These are phyloP conservation scores for Triticum aestivum DNA, from an alignment of 176 grass and related monocot genomes.

Conservation along the genomic window IWGSC_CS_RefSeq_v2.1 NC_057803.1:158299634-158300133, in stretches of 20 bases:
- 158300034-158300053: too few relatives aligned
- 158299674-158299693: constrained; percentile 35
- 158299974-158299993: too few relatives aligned
- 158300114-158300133: too few relatives aligned
- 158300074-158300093: too few relatives aligned
- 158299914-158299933: background rate
- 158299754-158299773: background rate
- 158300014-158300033: too few relatives aligned
- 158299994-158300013: too few relatives aligned
- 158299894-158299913: background rate
- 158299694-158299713: constrained; percentile 44
- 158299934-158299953: background rate
- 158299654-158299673: constrained; percentile 38
- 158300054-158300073: too few relatives aligned
- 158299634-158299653: constrained; percentile 33
- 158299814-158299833: too few relatives aligned
- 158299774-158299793: background rate
- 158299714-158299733: constrained; percentile 28
- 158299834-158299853: too few relatives aligned
- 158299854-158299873: background rate
- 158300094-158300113: too few relatives aligned
- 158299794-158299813: background rate
- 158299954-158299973: background rate
- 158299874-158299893: background rate
- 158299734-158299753: background rate